phyloP scores from a whole-genome alignment of 2,329 filamentous ascomycete species.

The Apiospora hydei region DNA sequence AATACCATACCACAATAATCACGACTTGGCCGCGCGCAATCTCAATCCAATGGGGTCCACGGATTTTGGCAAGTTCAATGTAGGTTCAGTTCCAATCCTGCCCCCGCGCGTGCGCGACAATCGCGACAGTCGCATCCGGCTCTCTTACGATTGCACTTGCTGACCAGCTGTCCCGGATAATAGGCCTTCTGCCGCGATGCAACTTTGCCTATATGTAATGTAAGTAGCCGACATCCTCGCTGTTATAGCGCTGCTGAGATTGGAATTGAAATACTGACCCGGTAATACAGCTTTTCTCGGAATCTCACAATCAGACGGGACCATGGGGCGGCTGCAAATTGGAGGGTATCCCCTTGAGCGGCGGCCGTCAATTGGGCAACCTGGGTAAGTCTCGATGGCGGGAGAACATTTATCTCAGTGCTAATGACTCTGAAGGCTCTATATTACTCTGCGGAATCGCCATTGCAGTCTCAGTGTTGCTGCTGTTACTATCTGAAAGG shows the following conservation, averaged over 20 bases:
- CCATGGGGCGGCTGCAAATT: slow-evolving; percentile 76
- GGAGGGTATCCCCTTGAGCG: slow-evolving; percentile 75
- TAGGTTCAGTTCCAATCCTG: slow-evolving; percentile 43
- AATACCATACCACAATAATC: slow-evolving; percentile 9
- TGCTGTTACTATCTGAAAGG: slow-evolving; percentile 82
- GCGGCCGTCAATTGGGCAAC: slow-evolving; percentile 76
- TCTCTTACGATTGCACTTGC: slow-evolving; percentile 21
- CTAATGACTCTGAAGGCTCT: slow-evolving; percentile 65
- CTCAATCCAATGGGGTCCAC: slow-evolving; percentile 62
- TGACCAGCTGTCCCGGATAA: slow-evolving; percentile 35
- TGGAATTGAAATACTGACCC: slow-evolving; percentile 32
- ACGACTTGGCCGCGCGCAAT: background rate
- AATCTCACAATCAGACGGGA: slow-evolving; percentile 63
- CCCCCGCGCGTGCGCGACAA: background rate
- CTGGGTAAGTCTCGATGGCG: slow-evolving; percentile 65
- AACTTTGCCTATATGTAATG: slow-evolving; percentile 84
- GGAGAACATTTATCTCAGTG: background rate
- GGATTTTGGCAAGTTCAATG: slow-evolving; percentile 67
- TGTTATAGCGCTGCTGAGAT: slow-evolving; percentile 23
- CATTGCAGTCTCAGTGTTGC: slow-evolving; percentile 69
- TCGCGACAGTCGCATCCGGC: background rate
- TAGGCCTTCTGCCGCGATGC: slow-evolving; percentile 86
- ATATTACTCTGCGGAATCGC: slow-evolving; percentile 84
- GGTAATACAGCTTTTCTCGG: slow-evolving; percentile 66
- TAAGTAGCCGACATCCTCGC: slow-evolving; percentile 54